Evolutionary conservation across 2,329 filamentous ascomycete species (phyloP), one percentile per base, ranked within the genome.

Genomic region (Xylariales sp.): DNA sequence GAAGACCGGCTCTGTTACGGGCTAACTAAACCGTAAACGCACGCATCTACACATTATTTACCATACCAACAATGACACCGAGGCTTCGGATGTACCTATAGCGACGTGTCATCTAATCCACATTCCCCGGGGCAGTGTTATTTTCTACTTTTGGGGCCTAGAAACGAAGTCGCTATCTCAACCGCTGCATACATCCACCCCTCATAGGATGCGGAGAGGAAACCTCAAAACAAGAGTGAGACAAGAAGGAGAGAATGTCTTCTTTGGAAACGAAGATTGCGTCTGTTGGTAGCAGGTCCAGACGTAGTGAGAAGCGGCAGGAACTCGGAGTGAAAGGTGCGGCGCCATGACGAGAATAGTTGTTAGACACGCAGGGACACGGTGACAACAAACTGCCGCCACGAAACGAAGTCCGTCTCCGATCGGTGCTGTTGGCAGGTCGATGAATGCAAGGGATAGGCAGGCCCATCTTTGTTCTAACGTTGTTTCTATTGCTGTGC

Each of bases 381-480:
- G 3, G n/a, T 12, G 5, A 46, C 16, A 18, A 43, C 52, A 62
- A 52, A 62, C 18, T 46, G 5, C 50, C 53, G 53, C 53, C 46
- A 30, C 34, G 16, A 45, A 32, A 2, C 12, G 8, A n/a, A 30
- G 18, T 8, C 32, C 39, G 32, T 45, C 54, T 49, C 12, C 14
- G 41, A 10, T 32, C n/a, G 23, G 30, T n/a, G 12, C 5, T 41
- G n/a, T 23, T 32, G 36, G n/a, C n/a, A 45, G 36, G 28, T 30
- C n/a, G 5, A 48, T n/a, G 36, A n/a, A 57, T n/a, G 36, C n/a
- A 57, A 57, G 34, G 28, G 57, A 32, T 43, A 54, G n/a, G n/a
- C 9, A 10, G 18, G 14, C 39, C 12, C n/a, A 3, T 56, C 14
- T n/a, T 34, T 5, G 14, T 55, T 12, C 18, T 12, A 23, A n/a